Percentiles rank a stretch among this genome's conserved stretches.
phyloP scores from a whole-genome alignment of 805 yeast species.

The Candida endomychidarum region DNA sequence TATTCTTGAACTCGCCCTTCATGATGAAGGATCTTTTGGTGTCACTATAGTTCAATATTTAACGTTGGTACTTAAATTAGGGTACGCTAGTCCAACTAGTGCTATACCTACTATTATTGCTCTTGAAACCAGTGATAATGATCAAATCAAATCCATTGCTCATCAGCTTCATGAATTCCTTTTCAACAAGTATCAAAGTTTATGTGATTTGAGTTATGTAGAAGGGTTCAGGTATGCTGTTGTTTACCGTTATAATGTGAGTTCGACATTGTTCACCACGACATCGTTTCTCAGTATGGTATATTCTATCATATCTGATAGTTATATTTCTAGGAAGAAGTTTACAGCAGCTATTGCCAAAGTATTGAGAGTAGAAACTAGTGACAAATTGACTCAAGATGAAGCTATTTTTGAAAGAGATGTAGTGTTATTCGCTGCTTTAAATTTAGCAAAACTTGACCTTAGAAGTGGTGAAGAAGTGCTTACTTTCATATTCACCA shows the following conservation, averaged over 20 bases:
- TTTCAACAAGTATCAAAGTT: conserved; percentile 66
- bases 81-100: conserved; percentile 72
- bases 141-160: conserved; percentile 48
- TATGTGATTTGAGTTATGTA: conserved; percentile 62
- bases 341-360: conserved; percentile 32
- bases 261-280: conserved; percentile 26
- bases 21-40: conserved; percentile 47
- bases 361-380: conserved; percentile 14
- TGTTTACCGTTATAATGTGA: conserved; percentile 35
- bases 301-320: conserved; percentile 42
- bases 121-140: conserved; percentile 53
- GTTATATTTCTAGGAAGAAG: conserved; percentile 39
- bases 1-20: conserved; percentile 50
- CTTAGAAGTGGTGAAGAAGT: conserved; percentile 54
- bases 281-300: conserved; percentile 37
- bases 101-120: conserved; percentile 73
- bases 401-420: conserved; percentile 21
- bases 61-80: conserved; percentile 56
- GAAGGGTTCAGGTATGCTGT: conserved; percentile 63
- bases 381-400: conserved; percentile 6
- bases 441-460: conserved; percentile 39
- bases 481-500: conserved; percentile 38
- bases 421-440: conserved; percentile 24
- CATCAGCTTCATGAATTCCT: conserved; percentile 52
- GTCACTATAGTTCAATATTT: conserved; percentile 54